Evolutionary conservation across 176 grass and related monocot genomes (phyloP), one percentile per base, ranked within the genome.

Genomic region (Cymbopogon citratus): DNA sequence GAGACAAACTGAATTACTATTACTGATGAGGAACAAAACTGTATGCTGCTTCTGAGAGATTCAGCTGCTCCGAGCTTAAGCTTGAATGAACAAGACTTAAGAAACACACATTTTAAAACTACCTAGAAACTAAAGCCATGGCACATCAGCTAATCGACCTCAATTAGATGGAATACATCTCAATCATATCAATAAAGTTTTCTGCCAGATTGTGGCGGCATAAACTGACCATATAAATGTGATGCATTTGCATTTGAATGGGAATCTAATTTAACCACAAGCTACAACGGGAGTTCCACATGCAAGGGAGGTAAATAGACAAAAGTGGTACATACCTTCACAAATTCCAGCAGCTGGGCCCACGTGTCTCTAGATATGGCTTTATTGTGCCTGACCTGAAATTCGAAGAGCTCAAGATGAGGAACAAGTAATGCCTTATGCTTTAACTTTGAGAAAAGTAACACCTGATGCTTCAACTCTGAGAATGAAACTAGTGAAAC

Each of bases 331-430:
- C 93, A 19, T 99, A 96, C 97, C 93, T 90, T 99, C 18, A 93
- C 89, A 96, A 99, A 99, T 87, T 99, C 97, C 85, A 99, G 76
- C 75, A 99, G 80, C 75, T 99, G 97, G 82, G 89, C 87, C 97
- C 97, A 99, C 16, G 97, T 99, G 80, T 99, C 97, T 72, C 97
- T 94, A 25, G 97, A 96, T 46, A 99, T 99, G 62, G 97, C 85
- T 83, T 99, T 99, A 79, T 93, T 96, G 88, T 99, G 97, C 69
- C 91, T 87, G 31, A 85, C 84, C 97, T 99, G 93, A 89, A 88
- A 84, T 78, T 69, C 69, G 51, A 81, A 41, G 12, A 59, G 59
- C 5, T 26, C 19, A 66, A 61, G 73, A 12, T 79, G 28, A 86
- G 40, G 24, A 77, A 72, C 24, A 80, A 60, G 39, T 27, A 71